Evolutionary conservation across 768 basidiomycete genomes (phyloP).

Genomic region (Mycena vitilis): DNA sequence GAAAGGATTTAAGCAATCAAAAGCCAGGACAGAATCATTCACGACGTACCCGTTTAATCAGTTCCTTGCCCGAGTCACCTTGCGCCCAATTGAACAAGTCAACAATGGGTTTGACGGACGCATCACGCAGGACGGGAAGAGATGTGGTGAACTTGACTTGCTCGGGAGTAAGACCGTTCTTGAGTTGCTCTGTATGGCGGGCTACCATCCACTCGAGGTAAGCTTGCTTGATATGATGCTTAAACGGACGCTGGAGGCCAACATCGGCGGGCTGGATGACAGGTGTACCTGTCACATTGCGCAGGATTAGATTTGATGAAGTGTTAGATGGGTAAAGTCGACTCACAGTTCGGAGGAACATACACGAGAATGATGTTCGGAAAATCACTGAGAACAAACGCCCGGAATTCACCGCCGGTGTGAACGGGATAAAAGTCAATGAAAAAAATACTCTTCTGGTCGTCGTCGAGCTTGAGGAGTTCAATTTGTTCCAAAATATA

Average conservation of each 20-base stretch:
- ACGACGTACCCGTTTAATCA: conserved; percentile 34
- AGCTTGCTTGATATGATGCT: conserved; percentile 39
- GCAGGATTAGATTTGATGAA: no score
- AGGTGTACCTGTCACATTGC: not conserved
- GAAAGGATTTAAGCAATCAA: not conserved
- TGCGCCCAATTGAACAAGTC: conserved; percentile 36
- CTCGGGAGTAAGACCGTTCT: conserved; percentile 31
- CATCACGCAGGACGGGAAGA: conserved; percentile 37
- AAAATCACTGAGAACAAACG: not conserved
- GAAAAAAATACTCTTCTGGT: conserved; percentile 39
- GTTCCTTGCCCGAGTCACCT: conserved; percentile 23
- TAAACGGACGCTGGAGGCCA: conserved; percentile 38
- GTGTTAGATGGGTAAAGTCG: not conserved
- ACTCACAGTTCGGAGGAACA: not conserved
- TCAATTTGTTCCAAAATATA: conserved; percentile 31
- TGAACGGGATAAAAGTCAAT: conserved; percentile 39
- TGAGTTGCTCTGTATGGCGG: conserved; percentile 32
- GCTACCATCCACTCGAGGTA: conserved; percentile 34
- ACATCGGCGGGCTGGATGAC: not conserved
- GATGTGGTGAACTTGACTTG: conserved; percentile 36
- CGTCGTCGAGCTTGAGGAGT: conserved; percentile 21
- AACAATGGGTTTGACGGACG: conserved; percentile 36
- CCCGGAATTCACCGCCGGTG: not conserved
- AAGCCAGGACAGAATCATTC: not conserved
- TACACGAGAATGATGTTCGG: not conserved